Conservation (phyloP, 2,329 filamentous ascomycete genomes). For the Cercospora canescens region DNA sequence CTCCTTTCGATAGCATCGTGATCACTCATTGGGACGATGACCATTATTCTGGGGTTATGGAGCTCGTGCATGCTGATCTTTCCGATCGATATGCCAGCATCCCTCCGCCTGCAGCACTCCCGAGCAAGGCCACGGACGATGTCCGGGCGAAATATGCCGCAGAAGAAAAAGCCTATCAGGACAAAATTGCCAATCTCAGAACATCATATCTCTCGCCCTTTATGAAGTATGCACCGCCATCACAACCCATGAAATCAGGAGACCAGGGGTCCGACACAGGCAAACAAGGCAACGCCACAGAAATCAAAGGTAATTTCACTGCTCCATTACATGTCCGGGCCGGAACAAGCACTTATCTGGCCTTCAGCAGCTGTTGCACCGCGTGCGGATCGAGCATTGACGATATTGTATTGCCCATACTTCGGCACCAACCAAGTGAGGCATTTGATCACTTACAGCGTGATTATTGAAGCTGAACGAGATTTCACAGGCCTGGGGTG, state of each 20-base stretch:
- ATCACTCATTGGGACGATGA: background rate
- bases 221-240: background rate
- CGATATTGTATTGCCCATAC: background rate
- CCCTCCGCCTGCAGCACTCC: background rate
- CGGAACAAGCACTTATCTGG: background rate
- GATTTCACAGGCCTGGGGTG: background rate
- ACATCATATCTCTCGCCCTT: background rate
- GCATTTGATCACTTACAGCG: background rate
- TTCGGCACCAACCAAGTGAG: background rate
- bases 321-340: background rate
- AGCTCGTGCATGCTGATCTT: background rate
- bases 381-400: background rate
- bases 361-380: background rate
- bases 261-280: background rate
- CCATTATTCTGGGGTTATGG: background rate
- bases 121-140: background rate
- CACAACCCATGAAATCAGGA: background rate
- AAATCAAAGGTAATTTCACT: background rate
- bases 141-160: background rate
- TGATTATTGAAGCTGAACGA: background rate
- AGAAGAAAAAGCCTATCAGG: background rate
- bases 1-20: background rate
- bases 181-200: background rate
- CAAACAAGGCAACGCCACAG: background rate
- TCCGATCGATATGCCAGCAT: background rate